Evolutionary conservation across 2,329 filamentous ascomycete species (phyloP).

Genomic region (Akanthomyces muscarius): DNA sequence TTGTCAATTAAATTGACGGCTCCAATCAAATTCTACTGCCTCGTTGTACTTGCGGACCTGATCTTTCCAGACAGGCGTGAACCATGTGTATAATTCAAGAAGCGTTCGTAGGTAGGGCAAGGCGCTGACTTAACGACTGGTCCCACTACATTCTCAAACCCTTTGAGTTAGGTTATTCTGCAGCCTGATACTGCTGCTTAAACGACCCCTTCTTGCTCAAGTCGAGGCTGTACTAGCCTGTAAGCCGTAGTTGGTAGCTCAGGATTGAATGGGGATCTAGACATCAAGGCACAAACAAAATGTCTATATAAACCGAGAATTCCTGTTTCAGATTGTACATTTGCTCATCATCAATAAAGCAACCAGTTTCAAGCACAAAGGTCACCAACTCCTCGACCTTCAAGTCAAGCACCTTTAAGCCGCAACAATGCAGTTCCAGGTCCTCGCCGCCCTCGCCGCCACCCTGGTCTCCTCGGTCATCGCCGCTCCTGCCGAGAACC

Average conservation of each 20-base stretch:
- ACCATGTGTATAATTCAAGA: not conserved
- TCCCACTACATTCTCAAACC: not conserved
- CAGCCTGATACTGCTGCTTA: not conserved
- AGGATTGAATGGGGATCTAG: not conserved
- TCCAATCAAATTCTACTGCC: not conserved
- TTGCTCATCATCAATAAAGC: not conserved
- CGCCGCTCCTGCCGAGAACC: not conserved
- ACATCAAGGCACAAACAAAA: not conserved
- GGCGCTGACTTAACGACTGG: not conserved
- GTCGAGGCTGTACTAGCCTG: not conserved
- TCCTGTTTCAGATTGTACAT: not conserved
- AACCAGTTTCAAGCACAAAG: not conserved
- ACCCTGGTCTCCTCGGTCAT: not conserved
- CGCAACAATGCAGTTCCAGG: conserved; percentile 9
- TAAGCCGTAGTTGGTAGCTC: not conserved
- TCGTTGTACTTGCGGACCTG: not conserved
- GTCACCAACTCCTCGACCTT: not conserved
- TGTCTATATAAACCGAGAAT: not conserved
- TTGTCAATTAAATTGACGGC: too few species aligned
- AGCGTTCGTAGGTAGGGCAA: not conserved
- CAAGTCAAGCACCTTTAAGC: not conserved
- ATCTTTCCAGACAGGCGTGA: not conserved
- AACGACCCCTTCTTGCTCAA: not conserved
- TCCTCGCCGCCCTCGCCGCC: conserved; percentile 1
- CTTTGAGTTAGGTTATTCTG: not conserved